A percentile compares a stretch with the other conserved stretches of the same genome.
phyloP scores from a whole-genome alignment of 805 yeast species.

The Yarrowia sp. region DNA sequence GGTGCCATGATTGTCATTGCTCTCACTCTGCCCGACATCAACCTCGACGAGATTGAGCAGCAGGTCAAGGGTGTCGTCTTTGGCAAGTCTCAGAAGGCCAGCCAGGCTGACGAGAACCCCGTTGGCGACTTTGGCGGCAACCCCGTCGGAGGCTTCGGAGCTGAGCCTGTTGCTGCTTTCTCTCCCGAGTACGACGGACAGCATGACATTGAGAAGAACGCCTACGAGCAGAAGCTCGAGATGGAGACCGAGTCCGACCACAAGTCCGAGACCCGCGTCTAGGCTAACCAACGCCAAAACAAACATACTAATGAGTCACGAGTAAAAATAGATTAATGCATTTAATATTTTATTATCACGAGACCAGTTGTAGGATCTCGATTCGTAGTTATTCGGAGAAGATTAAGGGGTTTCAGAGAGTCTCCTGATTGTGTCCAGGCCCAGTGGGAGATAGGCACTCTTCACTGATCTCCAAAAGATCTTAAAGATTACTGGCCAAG shows the following conservation, averaged over 20 bases:
- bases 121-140: conserved; percentile 18
- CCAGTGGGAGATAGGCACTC: too few species aligned
- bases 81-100: conserved; percentile 10
- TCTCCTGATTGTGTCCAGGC: too few species aligned
- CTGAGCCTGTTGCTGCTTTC: conserved; percentile 19
- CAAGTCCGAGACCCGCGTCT: neutral
- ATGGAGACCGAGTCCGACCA: conserved; percentile 1
- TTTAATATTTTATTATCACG: neutral
- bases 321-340: neutral
- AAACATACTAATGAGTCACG: neutral
- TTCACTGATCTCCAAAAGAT: too few species aligned
- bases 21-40: conserved; percentile 20
- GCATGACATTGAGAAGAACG: conserved; percentile 17
- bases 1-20: conserved; percentile 27
- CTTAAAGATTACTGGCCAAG: too few species aligned
- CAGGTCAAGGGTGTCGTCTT: conserved; percentile 12
- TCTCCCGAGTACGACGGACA: conserved; percentile 12
- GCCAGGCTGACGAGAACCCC: neutral
- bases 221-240: neutral
- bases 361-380: too few species aligned
- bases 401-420: too few species aligned
- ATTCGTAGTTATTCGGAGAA: too few species aligned
- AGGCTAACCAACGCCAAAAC: too few species aligned
- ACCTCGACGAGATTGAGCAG: conserved; percentile 25
- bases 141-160: conserved; percentile 10